Evolutionary conservation across 2,329 filamentous ascomycete species (phyloP), one percentile per base, ranked within the genome.

Genomic region (Coniochaeta pulveracea): DNA sequence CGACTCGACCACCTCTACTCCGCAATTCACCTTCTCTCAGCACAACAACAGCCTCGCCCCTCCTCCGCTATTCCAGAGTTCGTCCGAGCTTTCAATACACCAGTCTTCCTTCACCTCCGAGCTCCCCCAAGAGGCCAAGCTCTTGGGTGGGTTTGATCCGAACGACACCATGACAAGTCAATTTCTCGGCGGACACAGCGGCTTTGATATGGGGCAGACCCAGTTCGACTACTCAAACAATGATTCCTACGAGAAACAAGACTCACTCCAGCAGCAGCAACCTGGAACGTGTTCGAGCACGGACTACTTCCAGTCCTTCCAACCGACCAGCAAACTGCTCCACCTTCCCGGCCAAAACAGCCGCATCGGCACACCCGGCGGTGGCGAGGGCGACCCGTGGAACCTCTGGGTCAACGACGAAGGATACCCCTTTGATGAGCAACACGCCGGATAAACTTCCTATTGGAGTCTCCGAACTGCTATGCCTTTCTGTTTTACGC

Each of bases 71-170:
- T 15, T 16, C 18, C 1, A 18, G 32, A 7, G 18, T 7, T 3
- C 10, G 6, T 11, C 10, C 18, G 18, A 31, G 21, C 38, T 26
- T 19, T 10, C 30, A 5, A 23, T 24, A 24, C 19, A 32, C 19
- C 15, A 12, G 6, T 34, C 25, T 10, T 31, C 33, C 4, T 41
- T 41, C 37, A 41, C 39, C 4, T 35, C 37, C 4, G 39, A 41
- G 27, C 34, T 41, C 10, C 27, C 40, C 9, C 5, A 34, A 10
- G 35, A 42, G 22, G 19, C 31, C 10, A 38, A 36, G 32, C n/a
- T 25, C 12, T 26, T 42, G 19, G 29, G 28, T 15, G 25, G 21
- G 16, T 18, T 37, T 21, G 25, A 39, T 24, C 19, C 34, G 8
- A 34, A 27, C 15, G 33, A 37, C 19, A 35, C 33, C 3, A 14